Conservation (phyloP, 495 filamentous ascomycete genomes). For the Daldinia bambusicola region DNA sequence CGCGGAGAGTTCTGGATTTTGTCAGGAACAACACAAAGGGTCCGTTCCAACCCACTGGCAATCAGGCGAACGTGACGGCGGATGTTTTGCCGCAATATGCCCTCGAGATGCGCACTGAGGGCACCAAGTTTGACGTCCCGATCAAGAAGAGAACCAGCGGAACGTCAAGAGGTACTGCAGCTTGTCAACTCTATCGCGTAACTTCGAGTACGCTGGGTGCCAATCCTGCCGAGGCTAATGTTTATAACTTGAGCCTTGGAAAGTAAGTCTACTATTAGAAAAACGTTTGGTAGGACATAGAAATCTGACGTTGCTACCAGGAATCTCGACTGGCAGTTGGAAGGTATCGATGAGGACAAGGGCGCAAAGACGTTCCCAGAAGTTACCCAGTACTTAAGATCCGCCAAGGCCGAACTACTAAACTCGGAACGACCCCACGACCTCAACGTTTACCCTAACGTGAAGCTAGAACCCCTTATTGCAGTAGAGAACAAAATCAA, state of each 20-base stretch:
- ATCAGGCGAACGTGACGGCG: conserved; percentile 31
- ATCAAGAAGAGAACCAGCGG: conserved; percentile 19
- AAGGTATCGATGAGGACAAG: conserved; percentile 48
- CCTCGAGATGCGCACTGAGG: conserved; percentile 35
- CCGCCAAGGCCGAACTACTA: conserved; percentile 17
- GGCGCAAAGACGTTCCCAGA: conserved; percentile 37
- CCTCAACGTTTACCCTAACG: conserved; percentile 39
- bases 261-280: conserved; percentile 46
- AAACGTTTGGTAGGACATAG: not conserved
- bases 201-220: conserved; percentile 10
- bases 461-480: conserved; percentile 3
- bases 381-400: conserved; percentile 30
- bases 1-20: conserved; percentile 39
- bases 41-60: conserved; percentile 43
- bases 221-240: conserved; percentile 45
- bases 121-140: conserved; percentile 24
- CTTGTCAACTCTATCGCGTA: conserved; percentile 15
- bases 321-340: conserved; percentile 55
- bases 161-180: not conserved
- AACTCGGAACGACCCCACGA: conserved; percentile 27
- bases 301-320: conserved; percentile 38
- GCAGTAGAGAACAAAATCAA: conserved; percentile 33
- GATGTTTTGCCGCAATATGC: conserved; percentile 38
- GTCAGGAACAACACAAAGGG: conserved; percentile 31
- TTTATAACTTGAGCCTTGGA: conserved; percentile 53